These are phyloP conservation scores for Fraxinus greggii DNA, from an alignment of 305 asterid species.

Conservation along the genomic window DNA sequence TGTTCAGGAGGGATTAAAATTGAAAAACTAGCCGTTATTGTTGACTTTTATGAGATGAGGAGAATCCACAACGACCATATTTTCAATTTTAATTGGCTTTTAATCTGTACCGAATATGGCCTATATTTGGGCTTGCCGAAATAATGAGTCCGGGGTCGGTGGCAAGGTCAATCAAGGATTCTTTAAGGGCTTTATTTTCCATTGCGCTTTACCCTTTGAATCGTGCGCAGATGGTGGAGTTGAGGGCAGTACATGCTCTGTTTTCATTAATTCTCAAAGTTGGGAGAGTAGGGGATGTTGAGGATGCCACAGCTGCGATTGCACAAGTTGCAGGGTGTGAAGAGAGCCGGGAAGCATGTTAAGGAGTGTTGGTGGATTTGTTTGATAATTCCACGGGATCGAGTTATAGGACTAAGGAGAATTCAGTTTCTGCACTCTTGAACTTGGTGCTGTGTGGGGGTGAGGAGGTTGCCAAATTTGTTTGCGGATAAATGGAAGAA, in stretches of 20 bases:
- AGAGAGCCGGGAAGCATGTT: conserved; percentile 75
- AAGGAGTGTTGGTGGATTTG: conserved; percentile 71
- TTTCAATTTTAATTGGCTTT: too few relatives aligned
- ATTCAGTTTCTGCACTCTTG: conserved; percentile 65
- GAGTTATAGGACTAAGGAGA: conserved; percentile 74
- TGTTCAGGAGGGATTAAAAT: too few relatives aligned
- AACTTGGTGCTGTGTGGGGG: conserved; percentile 77
- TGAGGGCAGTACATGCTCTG: conserved; percentile 74
- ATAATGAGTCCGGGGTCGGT: conserved; percentile 55
- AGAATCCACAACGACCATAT: too few relatives aligned
- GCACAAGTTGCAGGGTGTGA: conserved; percentile 89
- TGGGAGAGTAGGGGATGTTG: conserved; percentile 66
- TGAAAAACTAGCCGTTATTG: too few relatives aligned
- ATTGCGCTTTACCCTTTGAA: conserved; percentile 65
- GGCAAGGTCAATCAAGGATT: conserved; percentile 72
- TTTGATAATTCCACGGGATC: conserved; percentile 76
- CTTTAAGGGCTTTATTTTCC: conserved; percentile 71
- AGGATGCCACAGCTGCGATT: conserved; percentile 89
- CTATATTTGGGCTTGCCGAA: conserved; percentile 69
- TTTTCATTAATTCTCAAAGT: conserved; percentile 65
- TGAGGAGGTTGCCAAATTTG: conserved; percentile 43
- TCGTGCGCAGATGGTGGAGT: conserved; percentile 71
- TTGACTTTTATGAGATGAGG: too few relatives aligned
- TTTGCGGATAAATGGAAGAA: conserved; percentile 32
- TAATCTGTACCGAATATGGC: too few relatives aligned